phyloP scores from a whole-genome alignment of 208 protist genomes.

The Trypanosoma platydactyli region DNA sequence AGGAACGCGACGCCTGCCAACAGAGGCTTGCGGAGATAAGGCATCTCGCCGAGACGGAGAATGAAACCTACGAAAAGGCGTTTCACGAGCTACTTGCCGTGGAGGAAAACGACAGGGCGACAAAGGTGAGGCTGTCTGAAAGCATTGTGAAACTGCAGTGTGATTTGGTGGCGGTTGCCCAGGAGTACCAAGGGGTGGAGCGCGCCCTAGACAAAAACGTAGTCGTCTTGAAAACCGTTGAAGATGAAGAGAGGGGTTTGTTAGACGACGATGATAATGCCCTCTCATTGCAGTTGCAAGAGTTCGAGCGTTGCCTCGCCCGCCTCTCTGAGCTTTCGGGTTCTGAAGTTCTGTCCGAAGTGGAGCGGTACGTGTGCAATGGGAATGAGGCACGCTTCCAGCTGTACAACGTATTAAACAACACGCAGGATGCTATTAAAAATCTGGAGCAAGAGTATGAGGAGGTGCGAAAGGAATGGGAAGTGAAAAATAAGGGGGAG shows the following conservation, averaged over 20 bases:
- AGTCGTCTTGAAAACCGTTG: not conserved
- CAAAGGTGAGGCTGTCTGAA: slow-evolving; percentile 40
- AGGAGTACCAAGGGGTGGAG: slow-evolving; percentile 32
- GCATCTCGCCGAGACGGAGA: slow-evolving; percentile 40
- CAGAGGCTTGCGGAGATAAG: slow-evolving; percentile 49
- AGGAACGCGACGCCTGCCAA: slow-evolving; percentile 70
- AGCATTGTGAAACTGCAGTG: slow-evolving; percentile 52
- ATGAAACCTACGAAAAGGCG: slow-evolving; percentile 54
- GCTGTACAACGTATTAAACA: slow-evolving; percentile 53
- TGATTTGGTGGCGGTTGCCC: slow-evolving; percentile 30
- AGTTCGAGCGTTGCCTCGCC: slow-evolving; percentile 53
- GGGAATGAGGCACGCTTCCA: slow-evolving; percentile 52
- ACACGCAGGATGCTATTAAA: slow-evolving; percentile 41
- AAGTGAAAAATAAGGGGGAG: not conserved
- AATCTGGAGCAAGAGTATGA: slow-evolving; percentile 31
- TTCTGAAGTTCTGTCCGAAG: slow-evolving; percentile 42
- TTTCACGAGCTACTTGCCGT: slow-evolving; percentile 79
- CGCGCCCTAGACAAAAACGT: slow-evolving; percentile 2
- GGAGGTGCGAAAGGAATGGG: slow-evolving; percentile 8
- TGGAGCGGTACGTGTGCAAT: slow-evolving; percentile 55
- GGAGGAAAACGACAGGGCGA: slow-evolving; percentile 47
- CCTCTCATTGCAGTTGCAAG: slow-evolving; percentile 21
- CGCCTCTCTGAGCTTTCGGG: slow-evolving; percentile 50
- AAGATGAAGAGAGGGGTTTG: not conserved
- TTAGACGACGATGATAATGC: slow-evolving; percentile 2